Evolutionary conservation across 179 eudicot genomes (phyloP).

Genomic region (Beta macrorhiza): DNA sequence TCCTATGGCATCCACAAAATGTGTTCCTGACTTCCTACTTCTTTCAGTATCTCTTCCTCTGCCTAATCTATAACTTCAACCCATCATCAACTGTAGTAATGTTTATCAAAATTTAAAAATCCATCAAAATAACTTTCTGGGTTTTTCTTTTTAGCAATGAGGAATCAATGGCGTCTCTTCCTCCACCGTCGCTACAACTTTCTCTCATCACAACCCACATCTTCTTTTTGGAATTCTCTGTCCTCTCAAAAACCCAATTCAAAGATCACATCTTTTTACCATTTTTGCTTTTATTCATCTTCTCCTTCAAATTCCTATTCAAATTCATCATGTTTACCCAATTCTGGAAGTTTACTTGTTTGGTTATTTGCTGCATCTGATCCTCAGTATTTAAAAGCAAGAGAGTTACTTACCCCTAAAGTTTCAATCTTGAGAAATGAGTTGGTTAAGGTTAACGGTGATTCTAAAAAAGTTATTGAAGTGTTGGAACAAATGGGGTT

Average conservation of each 20-base stretch:
- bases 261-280: neutral
- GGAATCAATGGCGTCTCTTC: neutral
- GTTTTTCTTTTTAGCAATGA: neutral
- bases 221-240: neutral
- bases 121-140: no score
- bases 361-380: slow-evolving; percentile 16
- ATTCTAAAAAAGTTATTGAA: slow-evolving; percentile 2
- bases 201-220: neutral
- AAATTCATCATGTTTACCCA: neutral
- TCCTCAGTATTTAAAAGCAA: neutral
- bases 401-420: neutral
- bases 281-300: neutral
- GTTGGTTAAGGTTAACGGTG: slow-evolving; percentile 21
- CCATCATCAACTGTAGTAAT: no score
- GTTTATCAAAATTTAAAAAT: no score
- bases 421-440: slow-evolving; percentile 30
- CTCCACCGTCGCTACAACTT: neutral
- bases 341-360: slow-evolving; percentile 6
- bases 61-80: no score
- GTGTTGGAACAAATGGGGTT: slow-evolving; percentile 50
- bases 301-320: no score
- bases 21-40: no score
- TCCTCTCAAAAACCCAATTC: neutral
- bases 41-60: no score
- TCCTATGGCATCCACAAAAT: no score